A percentile compares a stretch with the other conserved stretches of the same genome.
phyloP scores from a whole-genome alignment of 345 rosid genomes.

The Salix dunnii region DNA sequence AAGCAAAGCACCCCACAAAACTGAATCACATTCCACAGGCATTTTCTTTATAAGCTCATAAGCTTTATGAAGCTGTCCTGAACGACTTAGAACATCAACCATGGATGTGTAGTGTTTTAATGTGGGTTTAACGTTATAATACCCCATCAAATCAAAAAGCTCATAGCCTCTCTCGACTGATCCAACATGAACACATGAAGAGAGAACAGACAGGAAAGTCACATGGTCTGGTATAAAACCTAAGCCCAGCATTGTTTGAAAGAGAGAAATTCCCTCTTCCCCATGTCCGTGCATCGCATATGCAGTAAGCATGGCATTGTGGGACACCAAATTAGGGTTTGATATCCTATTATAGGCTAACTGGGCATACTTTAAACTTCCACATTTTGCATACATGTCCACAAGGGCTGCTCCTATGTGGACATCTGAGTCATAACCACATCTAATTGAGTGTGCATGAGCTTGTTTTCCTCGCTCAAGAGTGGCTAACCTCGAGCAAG shows the following conservation, averaged over 20 bases:
- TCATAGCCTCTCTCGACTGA: slow-evolving; percentile 10
- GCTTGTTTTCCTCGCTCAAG: slow-evolving; percentile 26
- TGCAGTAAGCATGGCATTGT: slow-evolving; percentile 31
- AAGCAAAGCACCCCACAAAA: slow-evolving; percentile 29
- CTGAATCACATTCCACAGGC: slow-evolving; percentile 25
- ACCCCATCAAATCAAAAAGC: slow-evolving; percentile 17
- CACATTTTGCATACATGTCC: slow-evolving; percentile 31
- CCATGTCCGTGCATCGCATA: slow-evolving; percentile 30
- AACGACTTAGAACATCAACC: slow-evolving; percentile 26
- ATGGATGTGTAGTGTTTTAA: slow-evolving; percentile 24
- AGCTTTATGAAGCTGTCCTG: slow-evolving; percentile 23
- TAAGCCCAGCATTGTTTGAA: slow-evolving; percentile 10
- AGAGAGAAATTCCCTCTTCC: slow-evolving; percentile 21
- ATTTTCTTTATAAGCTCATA: slow-evolving; percentile 15
- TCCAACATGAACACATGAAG: slow-evolving; percentile 27
- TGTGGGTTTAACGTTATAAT: slow-evolving; percentile 13
- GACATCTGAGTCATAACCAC: slow-evolving; percentile 15
- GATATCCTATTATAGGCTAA: slow-evolving; percentile 19
- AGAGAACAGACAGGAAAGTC: slow-evolving; percentile 23
- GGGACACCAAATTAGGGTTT: slow-evolving; percentile 27
- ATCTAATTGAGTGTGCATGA: slow-evolving; percentile 20
- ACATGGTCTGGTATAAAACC: slow-evolving; percentile 18
- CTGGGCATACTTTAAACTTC: slow-evolving; percentile 12
- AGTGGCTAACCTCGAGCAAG: slow-evolving; percentile 22
- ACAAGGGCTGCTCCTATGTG: slow-evolving; percentile 30